Evolutionary conservation across 2,329 filamentous ascomycete genomes (phyloP).

Genomic region (Elsinoe arachidis): DNA sequence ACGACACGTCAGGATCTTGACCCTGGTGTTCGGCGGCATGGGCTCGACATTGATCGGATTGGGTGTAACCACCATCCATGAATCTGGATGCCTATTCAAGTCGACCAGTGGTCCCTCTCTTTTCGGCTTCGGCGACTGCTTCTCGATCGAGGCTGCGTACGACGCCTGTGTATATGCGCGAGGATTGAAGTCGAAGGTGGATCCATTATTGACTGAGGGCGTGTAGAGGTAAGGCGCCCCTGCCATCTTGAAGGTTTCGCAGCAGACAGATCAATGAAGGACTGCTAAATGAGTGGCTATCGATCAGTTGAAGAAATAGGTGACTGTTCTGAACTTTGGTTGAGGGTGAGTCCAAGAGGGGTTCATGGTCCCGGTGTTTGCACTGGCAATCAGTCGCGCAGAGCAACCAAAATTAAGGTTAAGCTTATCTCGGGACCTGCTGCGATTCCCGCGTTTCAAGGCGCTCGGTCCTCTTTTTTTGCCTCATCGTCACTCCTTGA

Average conservation of each 20-base stretch:
- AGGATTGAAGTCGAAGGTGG: slow-evolving; percentile 64
- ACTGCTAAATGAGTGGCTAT: background rate
- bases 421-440: slow-evolving; percentile 2
- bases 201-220: slow-evolving; percentile 40
- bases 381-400: slow-evolving; percentile 2
- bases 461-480: background rate
- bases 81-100: slow-evolving; percentile 79
- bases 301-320: slow-evolving; percentile 9
- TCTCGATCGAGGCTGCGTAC: slow-evolving; percentile 51
- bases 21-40: slow-evolving; percentile 63
- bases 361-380: background rate
- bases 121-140: slow-evolving; percentile 49
- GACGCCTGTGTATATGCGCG: slow-evolving; percentile 77
- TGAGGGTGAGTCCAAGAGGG: background rate
- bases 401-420: slow-evolving; percentile 9
- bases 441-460: background rate
- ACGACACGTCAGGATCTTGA: slow-evolving; percentile 60
- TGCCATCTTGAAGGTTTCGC: slow-evolving; percentile 35
- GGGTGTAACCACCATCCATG: slow-evolving; percentile 57
- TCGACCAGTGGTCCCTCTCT: slow-evolving; percentile 67
- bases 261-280: background rate
- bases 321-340: background rate
- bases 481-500: background rate
- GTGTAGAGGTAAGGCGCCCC: slow-evolving; percentile 69
- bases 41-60: slow-evolving; percentile 53